Percentiles rank a stretch among this genome's conserved stretches.
Conservation (phyloP, 495 filamentous ascomycete genomes). For the Penicillium flavigenum region DNA sequence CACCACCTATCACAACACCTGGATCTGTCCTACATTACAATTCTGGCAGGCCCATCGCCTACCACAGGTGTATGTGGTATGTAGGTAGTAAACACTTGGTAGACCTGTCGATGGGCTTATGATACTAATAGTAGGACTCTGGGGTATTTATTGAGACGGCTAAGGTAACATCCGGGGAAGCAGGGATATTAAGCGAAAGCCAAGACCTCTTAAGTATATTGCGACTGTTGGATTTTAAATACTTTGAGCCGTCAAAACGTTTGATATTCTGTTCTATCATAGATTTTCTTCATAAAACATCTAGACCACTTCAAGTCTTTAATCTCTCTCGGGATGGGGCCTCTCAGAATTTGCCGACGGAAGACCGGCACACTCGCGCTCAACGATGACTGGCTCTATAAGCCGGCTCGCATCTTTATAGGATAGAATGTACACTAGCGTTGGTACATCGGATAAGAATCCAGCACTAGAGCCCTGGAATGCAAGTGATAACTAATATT, state of each 20-base stretch:
- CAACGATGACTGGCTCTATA: constrained; percentile 22
- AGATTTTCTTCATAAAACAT: background rate
- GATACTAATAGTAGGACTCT: background rate
- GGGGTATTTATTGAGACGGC: constrained; percentile 1
- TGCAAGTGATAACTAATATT: background rate
- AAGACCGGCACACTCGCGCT: constrained; percentile 22
- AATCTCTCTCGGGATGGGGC: constrained; percentile 12
- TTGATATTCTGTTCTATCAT: background rate
- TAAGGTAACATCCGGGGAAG: background rate
- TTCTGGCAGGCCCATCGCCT: background rate
- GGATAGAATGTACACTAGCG: background rate
- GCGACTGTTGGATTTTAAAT: background rate
- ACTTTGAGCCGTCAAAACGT: background rate
- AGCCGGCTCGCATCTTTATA: background rate
- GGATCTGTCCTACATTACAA: background rate
- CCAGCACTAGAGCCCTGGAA: constrained; percentile 1
- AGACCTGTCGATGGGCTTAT: background rate
- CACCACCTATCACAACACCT: background rate
- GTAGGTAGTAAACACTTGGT: background rate
- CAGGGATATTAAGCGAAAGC: constrained; percentile 10
- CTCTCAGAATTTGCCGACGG: constrained; percentile 24
- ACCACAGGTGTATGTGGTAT: background rate
- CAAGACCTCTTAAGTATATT: constrained; percentile 16
- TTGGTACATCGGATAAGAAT: constrained; percentile 16
- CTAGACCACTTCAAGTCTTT: background rate